Percentiles rank a stretch among this genome's conserved stretches.
Evolutionary conservation across 2,329 filamentous ascomycete genomes (phyloP).

Genomic region (Neonectria magnoliae): DNA sequence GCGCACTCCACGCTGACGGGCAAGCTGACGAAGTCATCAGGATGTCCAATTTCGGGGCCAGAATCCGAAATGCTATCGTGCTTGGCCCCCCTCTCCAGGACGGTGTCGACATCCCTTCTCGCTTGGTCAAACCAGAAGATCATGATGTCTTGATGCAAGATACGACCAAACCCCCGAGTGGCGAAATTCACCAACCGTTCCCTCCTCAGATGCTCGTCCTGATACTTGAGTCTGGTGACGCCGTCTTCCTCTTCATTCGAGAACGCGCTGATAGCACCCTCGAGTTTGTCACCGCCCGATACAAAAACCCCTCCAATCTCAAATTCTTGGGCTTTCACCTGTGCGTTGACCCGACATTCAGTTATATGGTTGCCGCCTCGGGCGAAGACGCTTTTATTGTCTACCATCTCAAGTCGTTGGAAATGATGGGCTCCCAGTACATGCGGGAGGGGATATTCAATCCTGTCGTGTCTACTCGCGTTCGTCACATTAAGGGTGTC

Average conservation of each 20-base stretch:
- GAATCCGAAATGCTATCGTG: conserved; percentile 81
- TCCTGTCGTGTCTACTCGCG: conserved; percentile 63
- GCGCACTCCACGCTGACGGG: conserved; percentile 74
- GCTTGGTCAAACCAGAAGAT: conserved; percentile 52
- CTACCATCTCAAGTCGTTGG: conserved; percentile 72
- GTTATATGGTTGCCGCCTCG: conserved; percentile 75
- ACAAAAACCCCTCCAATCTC: conserved; percentile 67
- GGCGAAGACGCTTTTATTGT: conserved; percentile 76
- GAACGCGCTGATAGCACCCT: conserved; percentile 54
- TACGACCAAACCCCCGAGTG: conserved; percentile 26
- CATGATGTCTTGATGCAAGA: conserved; percentile 51
- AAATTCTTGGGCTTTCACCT: conserved; percentile 72
- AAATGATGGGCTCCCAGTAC: conserved; percentile 62
- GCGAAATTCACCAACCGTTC: conserved; percentile 45
- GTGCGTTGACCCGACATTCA: conserved; percentile 80
- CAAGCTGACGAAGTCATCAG: conserved; percentile 79
- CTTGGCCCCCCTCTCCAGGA: conserved; percentile 65
- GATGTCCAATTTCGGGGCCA: conserved; percentile 80
- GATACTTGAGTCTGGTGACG: conserved; percentile 75
- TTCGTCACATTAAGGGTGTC: conserved; percentile 70
- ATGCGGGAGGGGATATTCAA: conserved; percentile 55
- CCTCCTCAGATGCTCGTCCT: conserved; percentile 87
- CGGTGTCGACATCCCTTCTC: conserved; percentile 33
- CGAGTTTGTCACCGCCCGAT: conserved; percentile 69
- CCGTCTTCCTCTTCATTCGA: conserved; percentile 79